Conservation (phyloP, 768 basidiomycete genomes). For the Tricholoma hemisulphureum region DNA sequence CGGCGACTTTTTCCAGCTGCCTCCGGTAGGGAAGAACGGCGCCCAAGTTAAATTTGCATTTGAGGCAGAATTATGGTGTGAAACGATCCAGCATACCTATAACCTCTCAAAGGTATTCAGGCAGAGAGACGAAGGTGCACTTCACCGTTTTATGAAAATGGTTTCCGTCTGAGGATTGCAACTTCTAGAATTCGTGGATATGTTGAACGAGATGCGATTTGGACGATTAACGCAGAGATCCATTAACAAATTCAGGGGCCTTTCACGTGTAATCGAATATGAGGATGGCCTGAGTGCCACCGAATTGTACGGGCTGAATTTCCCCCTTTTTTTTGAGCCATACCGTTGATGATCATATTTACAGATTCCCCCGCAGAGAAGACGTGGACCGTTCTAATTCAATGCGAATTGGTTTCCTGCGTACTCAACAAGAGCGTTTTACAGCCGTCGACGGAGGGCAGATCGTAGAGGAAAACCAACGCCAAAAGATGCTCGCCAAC, state of each 20-base stretch:
- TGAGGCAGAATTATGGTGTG: conserved; percentile 77
- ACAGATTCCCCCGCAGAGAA: conserved; percentile 86
- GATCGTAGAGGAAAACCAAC: conserved; percentile 50
- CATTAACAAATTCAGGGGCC: conserved; percentile 62
- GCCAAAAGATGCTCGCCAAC: conserved; percentile 79
- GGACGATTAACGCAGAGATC: conserved; percentile 67
- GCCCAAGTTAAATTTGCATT: conserved; percentile 81
- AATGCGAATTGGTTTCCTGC: conserved; percentile 60
- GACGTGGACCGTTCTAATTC: conserved; percentile 88
- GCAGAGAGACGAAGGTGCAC: conserved; percentile 84
- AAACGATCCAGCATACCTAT: conserved; percentile 75
- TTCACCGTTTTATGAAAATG: neutral
- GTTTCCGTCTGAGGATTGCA: neutral
- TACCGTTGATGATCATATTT: neutral
- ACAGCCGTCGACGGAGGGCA: conserved; percentile 62
- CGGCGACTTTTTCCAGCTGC: conserved; percentile 98
- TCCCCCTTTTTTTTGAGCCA: neutral
- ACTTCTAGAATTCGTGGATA: conserved; percentile 78
- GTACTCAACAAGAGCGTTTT: conserved; percentile 53
- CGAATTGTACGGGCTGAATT: conserved; percentile 63
- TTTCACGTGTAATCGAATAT: conserved; percentile 72
- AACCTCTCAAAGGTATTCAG: conserved; percentile 96
- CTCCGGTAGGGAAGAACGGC: conserved; percentile 76
- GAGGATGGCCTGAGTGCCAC: conserved; percentile 85
- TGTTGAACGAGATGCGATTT: conserved; percentile 99